These are phyloP conservation scores for Penicillium sp. DNA, from an alignment of 2,329 filamentous ascomycete species.

Conservation along the genomic window DNA sequence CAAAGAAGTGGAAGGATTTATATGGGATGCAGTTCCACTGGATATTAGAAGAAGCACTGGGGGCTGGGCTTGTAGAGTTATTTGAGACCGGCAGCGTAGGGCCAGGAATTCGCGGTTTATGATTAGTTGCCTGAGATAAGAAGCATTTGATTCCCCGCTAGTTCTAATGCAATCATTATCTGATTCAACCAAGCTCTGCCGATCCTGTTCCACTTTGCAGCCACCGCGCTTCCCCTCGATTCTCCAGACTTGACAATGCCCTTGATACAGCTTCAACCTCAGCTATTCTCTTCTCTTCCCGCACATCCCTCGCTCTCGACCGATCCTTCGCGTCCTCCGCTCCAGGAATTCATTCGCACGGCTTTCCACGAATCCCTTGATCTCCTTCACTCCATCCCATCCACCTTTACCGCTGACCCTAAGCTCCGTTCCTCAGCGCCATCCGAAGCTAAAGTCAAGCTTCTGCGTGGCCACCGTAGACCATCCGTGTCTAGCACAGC, in stretches of 20 bases:
- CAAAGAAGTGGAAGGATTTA: constrained; percentile 58
- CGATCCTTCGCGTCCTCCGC: constrained; percentile 13
- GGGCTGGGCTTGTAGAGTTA: constrained; percentile 55
- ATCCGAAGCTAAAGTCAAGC: constrained; percentile 27
- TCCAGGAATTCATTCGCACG: constrained; percentile 19
- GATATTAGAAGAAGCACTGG: constrained; percentile 56
- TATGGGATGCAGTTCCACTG: constrained; percentile 56
- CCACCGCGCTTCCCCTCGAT: constrained; percentile 2
- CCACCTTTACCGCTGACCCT: constrained; percentile 23
- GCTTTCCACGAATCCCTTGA: constrained; percentile 27
- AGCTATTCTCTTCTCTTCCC: constrained; percentile 27
- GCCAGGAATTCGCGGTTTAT: constrained; percentile 45
- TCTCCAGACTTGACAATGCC: constrained; percentile 12
- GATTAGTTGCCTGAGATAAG: constrained; percentile 3
- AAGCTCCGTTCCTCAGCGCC: constrained; percentile 28
- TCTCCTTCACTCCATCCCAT: constrained; percentile 26
- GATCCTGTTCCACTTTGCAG: constrained; percentile 7
- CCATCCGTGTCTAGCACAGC: constrained; percentile 1
- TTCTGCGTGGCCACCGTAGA: constrained; percentile 20
- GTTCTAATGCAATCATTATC: not conserved
- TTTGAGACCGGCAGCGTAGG: constrained; percentile 61
- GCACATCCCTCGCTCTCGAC: constrained; percentile 24
- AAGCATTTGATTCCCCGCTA: not conserved
- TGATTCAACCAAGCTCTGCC: constrained; percentile 10
- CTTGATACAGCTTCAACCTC: constrained; percentile 25